Percentiles rank a stretch among this genome's conserved stretches.
Conservation (phyloP, 805 yeast genomes). For the Zygosaccharomyces bailii region DNA sequence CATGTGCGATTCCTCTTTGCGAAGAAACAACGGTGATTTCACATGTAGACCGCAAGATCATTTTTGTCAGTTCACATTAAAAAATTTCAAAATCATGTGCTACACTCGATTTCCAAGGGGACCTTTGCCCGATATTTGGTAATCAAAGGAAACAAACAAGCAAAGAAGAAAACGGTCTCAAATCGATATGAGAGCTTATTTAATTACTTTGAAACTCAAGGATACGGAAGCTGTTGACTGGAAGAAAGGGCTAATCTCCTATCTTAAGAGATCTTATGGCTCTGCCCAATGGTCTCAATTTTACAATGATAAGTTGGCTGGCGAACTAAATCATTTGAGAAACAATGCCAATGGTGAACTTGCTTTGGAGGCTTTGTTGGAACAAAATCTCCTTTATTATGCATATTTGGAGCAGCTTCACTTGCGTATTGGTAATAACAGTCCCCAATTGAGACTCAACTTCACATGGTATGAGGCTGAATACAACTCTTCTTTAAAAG, state of each 20-base stretch:
- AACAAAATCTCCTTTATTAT: conserved; percentile 56
- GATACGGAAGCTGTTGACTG: conserved; percentile 34
- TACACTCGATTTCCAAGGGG: not conserved
- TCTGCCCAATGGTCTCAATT: conserved; percentile 32
- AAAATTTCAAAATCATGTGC: not conserved
- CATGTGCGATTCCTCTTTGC: no score
- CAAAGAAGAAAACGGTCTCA: not conserved
- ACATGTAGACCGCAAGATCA: no score
- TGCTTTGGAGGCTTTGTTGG: conserved; percentile 32
- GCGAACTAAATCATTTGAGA: conserved; percentile 30
- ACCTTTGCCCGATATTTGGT: not conserved
- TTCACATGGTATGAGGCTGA: conserved; percentile 85
- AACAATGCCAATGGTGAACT: conserved; percentile 35
- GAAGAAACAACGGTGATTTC: no score
- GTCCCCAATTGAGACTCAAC: conserved; percentile 51
- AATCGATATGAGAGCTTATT: conserved; percentile 25
- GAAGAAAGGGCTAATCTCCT: conserved; percentile 31
- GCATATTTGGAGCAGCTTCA: conserved; percentile 79
- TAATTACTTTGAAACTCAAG: conserved; percentile 26
- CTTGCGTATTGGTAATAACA: conserved; percentile 64
- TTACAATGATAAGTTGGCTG: conserved; percentile 28
- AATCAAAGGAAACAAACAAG: not conserved
- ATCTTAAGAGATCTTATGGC: conserved; percentile 33
- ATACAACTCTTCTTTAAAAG: conserved; percentile 33
- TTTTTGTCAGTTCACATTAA: not conserved